Evolutionary conservation across 305 asterid genomes (phyloP).

Genomic region (Solanum aculeatissimum): DNA sequence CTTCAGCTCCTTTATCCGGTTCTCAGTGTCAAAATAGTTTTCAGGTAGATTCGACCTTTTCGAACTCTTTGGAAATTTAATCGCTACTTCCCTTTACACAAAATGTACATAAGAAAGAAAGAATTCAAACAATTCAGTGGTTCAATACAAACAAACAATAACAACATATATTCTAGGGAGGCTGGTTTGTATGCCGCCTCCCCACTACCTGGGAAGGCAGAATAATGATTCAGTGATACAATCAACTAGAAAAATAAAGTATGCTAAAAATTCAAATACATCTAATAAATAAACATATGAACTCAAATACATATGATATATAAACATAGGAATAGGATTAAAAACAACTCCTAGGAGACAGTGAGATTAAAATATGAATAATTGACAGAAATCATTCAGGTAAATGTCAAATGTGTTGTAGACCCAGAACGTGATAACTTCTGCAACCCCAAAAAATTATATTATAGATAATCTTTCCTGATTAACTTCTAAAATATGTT

Average conservation of each 20-base stretch:
- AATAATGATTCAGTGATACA: too few species aligned
- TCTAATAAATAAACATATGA: too few species aligned
- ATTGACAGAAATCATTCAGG: neutral
- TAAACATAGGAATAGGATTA: neutral
- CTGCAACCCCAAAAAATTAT: neutral
- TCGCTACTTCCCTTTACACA: constrained; percentile 29
- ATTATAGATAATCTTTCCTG: neutral
- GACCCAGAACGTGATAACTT: neutral
- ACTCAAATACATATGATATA: too few species aligned
- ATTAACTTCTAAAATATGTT: neutral
- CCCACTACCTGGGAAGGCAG: too few species aligned
- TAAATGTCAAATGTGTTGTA: neutral
- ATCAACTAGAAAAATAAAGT: too few species aligned
- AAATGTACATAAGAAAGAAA: constrained; percentile 1
- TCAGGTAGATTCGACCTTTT: constrained; percentile 17
- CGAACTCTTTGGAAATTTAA: constrained; percentile 40
- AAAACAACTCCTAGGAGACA: too few species aligned
- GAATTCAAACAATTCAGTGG: neutral
- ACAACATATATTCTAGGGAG: too few species aligned
- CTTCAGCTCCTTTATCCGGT: constrained; percentile 26
- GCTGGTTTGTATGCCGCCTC: too few species aligned
- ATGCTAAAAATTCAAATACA: too few species aligned
- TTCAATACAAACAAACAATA: neutral
- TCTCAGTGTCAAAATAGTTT: constrained; percentile 24
- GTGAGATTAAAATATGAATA: neutral